Conservation (phyloP, 306 rosid species). For the Purshia tridentata region DNA sequence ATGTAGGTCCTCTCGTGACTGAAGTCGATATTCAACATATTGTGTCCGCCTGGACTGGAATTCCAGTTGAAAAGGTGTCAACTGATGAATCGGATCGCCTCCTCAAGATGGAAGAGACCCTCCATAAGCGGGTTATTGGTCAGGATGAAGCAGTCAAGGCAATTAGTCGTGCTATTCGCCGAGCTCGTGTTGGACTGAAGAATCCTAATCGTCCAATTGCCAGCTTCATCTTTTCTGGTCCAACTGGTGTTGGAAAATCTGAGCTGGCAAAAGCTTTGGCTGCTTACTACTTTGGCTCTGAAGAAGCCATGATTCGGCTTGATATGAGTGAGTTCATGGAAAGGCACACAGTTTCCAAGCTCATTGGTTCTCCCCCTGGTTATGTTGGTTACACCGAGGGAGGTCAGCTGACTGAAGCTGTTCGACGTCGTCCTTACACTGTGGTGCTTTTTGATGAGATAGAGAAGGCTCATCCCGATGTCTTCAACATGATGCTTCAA, state of each 20-base stretch:
- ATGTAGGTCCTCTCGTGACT: conserved; percentile 75
- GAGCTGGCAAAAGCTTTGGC: conserved; percentile 92
- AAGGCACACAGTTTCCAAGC: conserved; percentile 91
- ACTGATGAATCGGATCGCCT: conserved; percentile 93
- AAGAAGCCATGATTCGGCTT: conserved; percentile 95
- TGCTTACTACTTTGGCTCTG: conserved; percentile 90
- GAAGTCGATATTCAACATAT: conserved; percentile 92
- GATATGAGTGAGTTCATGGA: conserved; percentile 99
- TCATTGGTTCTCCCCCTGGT: conserved; percentile 96
- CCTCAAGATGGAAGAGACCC: conserved; percentile 96
- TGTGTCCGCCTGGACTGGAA: conserved; percentile 92
- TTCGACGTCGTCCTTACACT: conserved; percentile 92
- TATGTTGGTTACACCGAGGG: conserved; percentile 97
- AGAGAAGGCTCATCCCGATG: conserved; percentile 97
- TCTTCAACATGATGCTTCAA: conserved; percentile 98
- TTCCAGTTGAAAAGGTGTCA: conserved; percentile 94
- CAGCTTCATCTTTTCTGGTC: conserved; percentile 96
- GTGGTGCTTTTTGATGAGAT: conserved; percentile 93
- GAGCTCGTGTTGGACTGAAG: conserved; percentile 94
- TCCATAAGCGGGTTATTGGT: conserved; percentile 81
- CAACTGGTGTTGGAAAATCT: conserved; percentile 98
- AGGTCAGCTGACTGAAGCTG: conserved; percentile 96
- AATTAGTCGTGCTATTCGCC: conserved; percentile 87
- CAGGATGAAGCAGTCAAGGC: conserved; percentile 96
- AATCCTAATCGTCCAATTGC: conserved; percentile 96